phyloP scores from a whole-genome alignment of 2,329 filamentous ascomycete genomes.

The Diaporthe sp. region DNA sequence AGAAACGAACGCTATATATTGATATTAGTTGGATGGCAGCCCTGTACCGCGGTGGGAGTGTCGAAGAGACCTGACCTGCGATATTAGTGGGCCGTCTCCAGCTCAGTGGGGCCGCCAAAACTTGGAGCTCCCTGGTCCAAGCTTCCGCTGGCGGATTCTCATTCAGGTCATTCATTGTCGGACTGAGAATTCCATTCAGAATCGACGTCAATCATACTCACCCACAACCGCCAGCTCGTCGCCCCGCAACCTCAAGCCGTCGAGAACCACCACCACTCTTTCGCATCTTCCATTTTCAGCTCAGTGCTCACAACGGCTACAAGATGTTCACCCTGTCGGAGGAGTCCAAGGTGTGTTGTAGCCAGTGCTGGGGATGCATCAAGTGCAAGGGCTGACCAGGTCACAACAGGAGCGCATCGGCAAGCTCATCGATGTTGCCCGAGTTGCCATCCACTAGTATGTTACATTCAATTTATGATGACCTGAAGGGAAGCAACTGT shows the following conservation, averaged over 20 bases:
- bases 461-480: conserved; percentile 49
- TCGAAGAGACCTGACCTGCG: neutral
- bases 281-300: neutral
- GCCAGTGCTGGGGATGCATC: neutral
- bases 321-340: conserved; percentile 83
- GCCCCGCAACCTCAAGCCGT: neutral
- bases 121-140: conserved; percentile 26
- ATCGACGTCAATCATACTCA: conserved; percentile 20
- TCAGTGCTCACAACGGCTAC: conserved; percentile 35
- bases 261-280: neutral
- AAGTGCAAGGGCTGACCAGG: conserved; percentile 16
- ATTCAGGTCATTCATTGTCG: conserved; percentile 17
- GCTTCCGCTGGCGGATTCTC: neutral
- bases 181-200: conserved; percentile 36
- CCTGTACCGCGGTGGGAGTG: too few species aligned
- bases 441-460: conserved; percentile 96
- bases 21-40: too few species aligned
- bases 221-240: conserved; percentile 7
- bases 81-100: neutral
- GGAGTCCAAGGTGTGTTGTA: conserved; percentile 85
- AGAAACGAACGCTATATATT: neutral
- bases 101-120: neutral
- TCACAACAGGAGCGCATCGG: conserved; percentile 89
- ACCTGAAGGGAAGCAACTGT: neutral
- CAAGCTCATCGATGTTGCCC: conserved; percentile 94